phyloP scores from a whole-genome alignment of 495 filamentous ascomycete genomes.

The Polyplosphaeria fusca region DNA sequence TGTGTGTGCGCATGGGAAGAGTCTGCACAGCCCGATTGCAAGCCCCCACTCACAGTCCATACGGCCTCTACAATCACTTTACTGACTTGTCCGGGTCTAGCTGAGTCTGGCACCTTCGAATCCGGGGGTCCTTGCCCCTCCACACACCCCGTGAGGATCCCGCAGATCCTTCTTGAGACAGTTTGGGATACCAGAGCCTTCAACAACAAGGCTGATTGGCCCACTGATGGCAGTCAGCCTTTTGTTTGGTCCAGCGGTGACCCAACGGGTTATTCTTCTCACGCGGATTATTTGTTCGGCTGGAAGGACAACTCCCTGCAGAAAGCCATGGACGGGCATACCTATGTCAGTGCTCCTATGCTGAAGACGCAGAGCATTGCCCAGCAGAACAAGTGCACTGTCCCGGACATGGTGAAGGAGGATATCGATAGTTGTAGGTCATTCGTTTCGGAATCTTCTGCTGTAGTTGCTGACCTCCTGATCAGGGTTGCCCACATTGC shows the following conservation, averaged over 20 bases:
- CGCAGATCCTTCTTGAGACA: constrained; percentile 32
- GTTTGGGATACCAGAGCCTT: constrained; percentile 33
- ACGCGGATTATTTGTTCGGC: constrained; percentile 48
- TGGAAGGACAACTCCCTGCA: constrained; percentile 50
- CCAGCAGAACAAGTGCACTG: constrained; percentile 25
- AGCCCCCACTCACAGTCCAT: no score
- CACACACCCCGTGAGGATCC: constrained; percentile 31
- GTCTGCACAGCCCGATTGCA: no score
- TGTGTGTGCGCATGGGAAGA: no score
- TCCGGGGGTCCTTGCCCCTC: constrained; percentile 26
- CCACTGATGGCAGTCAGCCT: constrained; percentile 32
- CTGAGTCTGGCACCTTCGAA: constrained; percentile 30
- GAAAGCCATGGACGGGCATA: constrained; percentile 39
- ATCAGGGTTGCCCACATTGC: no score
- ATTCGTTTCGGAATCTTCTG: no score
- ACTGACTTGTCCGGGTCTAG: no score
- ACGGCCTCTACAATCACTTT: no score
- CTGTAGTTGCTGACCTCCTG: no score
- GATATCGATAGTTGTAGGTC: constrained; percentile 21
- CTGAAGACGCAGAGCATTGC: constrained; percentile 28
- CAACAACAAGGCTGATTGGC: constrained; percentile 32
- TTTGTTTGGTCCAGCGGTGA: constrained; percentile 33
- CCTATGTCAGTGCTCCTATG: constrained; percentile 8
- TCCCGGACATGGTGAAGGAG: constrained; percentile 17
- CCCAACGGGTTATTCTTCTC: constrained; percentile 43